Conservation (phyloP, 2,329 filamentous ascomycete species). For the Phialophora expanda region DNA sequence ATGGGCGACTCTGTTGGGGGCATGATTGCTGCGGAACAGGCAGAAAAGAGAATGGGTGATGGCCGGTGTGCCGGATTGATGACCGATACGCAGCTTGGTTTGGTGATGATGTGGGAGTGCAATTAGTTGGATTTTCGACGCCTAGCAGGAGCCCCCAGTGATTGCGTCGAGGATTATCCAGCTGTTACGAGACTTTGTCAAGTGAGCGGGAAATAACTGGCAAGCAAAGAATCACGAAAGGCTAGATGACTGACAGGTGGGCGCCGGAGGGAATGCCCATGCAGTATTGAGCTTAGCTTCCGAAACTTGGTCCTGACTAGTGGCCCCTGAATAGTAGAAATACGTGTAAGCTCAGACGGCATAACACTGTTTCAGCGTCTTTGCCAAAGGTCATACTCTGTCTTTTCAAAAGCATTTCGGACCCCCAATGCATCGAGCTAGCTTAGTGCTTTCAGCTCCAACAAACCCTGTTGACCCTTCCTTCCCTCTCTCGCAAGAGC, state of each 20-base stretch:
- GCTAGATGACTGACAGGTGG: conserved; percentile 12
- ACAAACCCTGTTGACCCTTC: neutral
- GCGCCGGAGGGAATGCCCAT: neutral
- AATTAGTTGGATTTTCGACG: neutral
- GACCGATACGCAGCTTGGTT: conserved; percentile 7
- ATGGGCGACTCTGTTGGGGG: neutral
- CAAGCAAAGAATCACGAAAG: conserved; percentile 9
- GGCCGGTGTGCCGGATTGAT: neutral
- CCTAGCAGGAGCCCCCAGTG: neutral
- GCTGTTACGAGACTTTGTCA: conserved; percentile 3
- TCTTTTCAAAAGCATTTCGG: neutral
- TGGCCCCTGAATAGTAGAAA: neutral
- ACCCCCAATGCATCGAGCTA: neutral
- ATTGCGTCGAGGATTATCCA: conserved; percentile 9
- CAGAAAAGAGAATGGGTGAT: neutral
- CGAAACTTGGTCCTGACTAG: conserved; percentile 23
- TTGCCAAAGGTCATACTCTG: fast-evolving
- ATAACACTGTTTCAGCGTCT: fast-evolving
- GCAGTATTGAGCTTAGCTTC: neutral
- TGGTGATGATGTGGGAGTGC: neutral
- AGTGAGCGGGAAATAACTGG: conserved; percentile 4
- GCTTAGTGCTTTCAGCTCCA: neutral
- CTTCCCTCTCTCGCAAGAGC: neutral
- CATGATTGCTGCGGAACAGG: neutral
- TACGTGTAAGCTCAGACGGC: neutral